Evolutionary conservation across 1,284 basidiomycete genomes (phyloP).

Genomic region (Melampsora abietis-canadensis): DNA sequence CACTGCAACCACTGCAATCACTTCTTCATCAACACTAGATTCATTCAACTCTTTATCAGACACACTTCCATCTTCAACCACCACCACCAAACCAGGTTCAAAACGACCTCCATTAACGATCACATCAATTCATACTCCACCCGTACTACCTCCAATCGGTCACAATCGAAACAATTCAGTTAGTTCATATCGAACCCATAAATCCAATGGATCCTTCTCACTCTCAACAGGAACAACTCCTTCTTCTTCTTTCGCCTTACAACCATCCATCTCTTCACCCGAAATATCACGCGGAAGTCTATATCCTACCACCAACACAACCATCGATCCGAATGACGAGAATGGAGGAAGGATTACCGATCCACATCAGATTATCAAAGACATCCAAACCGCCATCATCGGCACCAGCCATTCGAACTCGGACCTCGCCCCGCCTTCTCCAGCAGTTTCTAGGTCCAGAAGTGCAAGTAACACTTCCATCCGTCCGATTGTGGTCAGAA

Average conservation of each 20-base stretch:
- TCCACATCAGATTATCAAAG: conserved; percentile 22
- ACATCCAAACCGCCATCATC: conserved; percentile 37
- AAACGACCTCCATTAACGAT: background rate
- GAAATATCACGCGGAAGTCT: background rate
- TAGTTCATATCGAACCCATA: background rate
- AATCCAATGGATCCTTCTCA: background rate
- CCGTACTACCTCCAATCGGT: background rate
- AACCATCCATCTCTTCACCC: background rate
- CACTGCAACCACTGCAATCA: no score
- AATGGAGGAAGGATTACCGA: conserved; percentile 25
- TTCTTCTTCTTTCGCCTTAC: background rate
- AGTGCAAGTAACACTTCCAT: conserved; percentile 5
- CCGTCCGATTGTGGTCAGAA: conserved; percentile 17
- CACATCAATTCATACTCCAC: background rate
- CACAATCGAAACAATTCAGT: conserved; percentile 1
- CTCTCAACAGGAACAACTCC: background rate
- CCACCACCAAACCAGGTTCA: background rate
- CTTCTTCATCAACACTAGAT: no score
- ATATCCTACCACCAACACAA: conserved; percentile 23
- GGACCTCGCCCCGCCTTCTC: background rate
- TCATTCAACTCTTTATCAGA: no score
- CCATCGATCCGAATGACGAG: conserved; percentile 22
- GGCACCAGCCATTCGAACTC: conserved; percentile 3
- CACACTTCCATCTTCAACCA: background rate
- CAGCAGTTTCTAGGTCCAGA: background rate